These are phyloP conservation scores for Fonsecaea nubica DNA, from an alignment of 2,329 filamentous ascomycete species.

Conservation along the genomic window DNA sequence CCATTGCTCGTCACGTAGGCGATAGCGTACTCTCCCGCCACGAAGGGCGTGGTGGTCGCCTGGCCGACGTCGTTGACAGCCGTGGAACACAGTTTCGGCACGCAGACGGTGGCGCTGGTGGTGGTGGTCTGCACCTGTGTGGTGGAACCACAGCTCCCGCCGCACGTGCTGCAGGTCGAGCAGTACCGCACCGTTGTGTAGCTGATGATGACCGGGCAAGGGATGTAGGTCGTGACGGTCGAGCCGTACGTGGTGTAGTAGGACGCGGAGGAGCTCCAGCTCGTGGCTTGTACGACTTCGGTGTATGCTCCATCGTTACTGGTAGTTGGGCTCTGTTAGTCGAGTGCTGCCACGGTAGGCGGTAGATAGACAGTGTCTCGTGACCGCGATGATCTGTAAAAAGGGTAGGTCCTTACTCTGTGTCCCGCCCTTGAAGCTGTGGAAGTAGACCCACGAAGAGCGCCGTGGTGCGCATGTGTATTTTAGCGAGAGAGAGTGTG, in stretches of 20 bases:
- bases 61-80: conserved; percentile 3
- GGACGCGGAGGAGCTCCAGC: conserved; percentile 13
- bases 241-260: conserved; percentile 11
- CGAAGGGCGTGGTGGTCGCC: conserved; percentile 14
- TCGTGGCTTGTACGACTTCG: conserved; percentile 14
- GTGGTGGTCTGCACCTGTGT: not conserved
- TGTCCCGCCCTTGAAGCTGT: conserved; percentile 3
- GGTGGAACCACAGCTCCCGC: not conserved
- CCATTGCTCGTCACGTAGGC: conserved; percentile 15
- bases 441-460: conserved; percentile 8
- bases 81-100: conserved; percentile 17
- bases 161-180: conserved; percentile 11
- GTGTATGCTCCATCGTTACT: conserved; percentile 14
- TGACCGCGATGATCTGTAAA: not conserved
- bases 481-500: too few species aligned
- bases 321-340: not conserved
- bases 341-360: not conserved
- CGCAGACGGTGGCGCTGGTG: not conserved
- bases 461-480: conserved; percentile 7
- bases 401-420: not conserved
- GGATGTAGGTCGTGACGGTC: conserved; percentile 15
- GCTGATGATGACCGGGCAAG: conserved; percentile 12
- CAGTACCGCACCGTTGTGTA: conserved; percentile 18
- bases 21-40: conserved; percentile 5
- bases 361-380: not conserved